These are phyloP conservation scores for Mycena rebaudengoi DNA, from an alignment of 768 basidiomycete genomes.

Conservation along the genomic window DNA sequence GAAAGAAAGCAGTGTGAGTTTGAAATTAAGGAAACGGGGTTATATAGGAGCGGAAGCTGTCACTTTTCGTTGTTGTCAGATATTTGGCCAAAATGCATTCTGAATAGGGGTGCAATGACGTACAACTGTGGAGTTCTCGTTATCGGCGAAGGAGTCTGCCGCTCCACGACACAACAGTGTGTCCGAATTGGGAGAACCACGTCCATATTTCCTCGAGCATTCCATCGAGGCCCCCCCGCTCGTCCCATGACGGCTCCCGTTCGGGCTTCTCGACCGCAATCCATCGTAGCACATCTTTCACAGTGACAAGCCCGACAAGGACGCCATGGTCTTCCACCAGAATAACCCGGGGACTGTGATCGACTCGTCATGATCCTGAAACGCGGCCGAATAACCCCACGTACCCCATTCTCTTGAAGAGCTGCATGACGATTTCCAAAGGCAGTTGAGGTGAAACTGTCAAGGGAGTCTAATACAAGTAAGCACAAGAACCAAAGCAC, in stretches of 20 bases:
- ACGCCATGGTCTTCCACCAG: conserved; percentile 88
- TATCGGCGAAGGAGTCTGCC: conserved; percentile 46
- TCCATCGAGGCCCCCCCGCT: conserved; percentile 70
- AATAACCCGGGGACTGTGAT: conserved; percentile 90
- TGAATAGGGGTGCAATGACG: neutral
- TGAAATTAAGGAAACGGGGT: neutral
- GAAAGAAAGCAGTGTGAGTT: neutral
- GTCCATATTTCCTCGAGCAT: conserved; percentile 69
- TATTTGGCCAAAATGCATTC: neutral
- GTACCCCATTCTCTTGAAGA: conserved; percentile 98
- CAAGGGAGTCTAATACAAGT: conserved; percentile 79
- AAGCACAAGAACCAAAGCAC: conserved; percentile 1
- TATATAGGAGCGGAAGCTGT: too few relatives aligned
- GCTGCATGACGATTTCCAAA: conserved; percentile 95
- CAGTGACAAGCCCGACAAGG: conserved; percentile 88
- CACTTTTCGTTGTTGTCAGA: neutral
- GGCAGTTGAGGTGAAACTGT: conserved; percentile 92
- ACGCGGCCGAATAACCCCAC: conserved; percentile 38
- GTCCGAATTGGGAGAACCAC: conserved; percentile 51
- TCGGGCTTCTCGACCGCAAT: conserved; percentile 69
- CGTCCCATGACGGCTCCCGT: conserved; percentile 64
- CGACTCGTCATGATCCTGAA: neutral
- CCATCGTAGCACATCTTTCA: conserved; percentile 94
- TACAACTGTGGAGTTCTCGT: conserved; percentile 1
- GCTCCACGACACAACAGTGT: conserved; percentile 48